phyloP scores from a whole-genome alignment of 805 yeast genomes.

The Torulaspora gathmanii region DNA sequence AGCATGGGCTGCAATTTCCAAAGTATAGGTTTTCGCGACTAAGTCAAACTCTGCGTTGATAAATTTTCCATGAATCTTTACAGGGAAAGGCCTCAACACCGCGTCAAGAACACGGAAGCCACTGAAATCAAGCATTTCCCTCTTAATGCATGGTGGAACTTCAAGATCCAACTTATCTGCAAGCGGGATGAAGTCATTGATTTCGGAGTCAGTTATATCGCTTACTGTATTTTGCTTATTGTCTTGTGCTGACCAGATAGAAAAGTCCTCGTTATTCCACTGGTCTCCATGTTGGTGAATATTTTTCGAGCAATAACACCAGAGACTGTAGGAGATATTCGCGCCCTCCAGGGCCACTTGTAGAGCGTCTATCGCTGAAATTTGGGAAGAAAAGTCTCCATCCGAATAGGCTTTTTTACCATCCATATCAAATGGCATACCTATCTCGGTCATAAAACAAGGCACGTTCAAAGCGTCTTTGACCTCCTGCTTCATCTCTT shows the following conservation, averaged over 20 bases:
- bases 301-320: slow-evolving; percentile 78
- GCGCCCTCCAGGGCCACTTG: slow-evolving; percentile 73
- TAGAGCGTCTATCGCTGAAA: slow-evolving; percentile 78
- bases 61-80: slow-evolving; percentile 58
- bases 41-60: slow-evolving; percentile 56
- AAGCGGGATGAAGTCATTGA: slow-evolving; percentile 8
- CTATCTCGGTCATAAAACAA: slow-evolving; percentile 84
- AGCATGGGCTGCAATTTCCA: slow-evolving; percentile 42
- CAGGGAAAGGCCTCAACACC: slow-evolving; percentile 70
- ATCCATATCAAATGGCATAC: slow-evolving; percentile 97
- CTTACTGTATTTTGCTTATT: background rate
- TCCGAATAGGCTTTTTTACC: slow-evolving; percentile 60
- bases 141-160: slow-evolving; percentile 11
- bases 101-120: slow-evolving; percentile 78
- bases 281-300: slow-evolving; percentile 82
- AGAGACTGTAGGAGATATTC: slow-evolving; percentile 67
- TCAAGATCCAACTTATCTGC: slow-evolving; percentile 7
- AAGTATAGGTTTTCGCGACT: slow-evolving; percentile 41
- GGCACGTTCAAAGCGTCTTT: slow-evolving; percentile 68
- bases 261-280: slow-evolving; percentile 93
- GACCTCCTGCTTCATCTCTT: slow-evolving; percentile 64
- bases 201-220: background rate
- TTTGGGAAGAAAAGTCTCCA: slow-evolving; percentile 70
- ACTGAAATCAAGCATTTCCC: slow-evolving; percentile 15
- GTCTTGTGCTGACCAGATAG: slow-evolving; percentile 75